Conservation (phyloP, 805 yeast species). For the Komagataella pastoris region DNA sequence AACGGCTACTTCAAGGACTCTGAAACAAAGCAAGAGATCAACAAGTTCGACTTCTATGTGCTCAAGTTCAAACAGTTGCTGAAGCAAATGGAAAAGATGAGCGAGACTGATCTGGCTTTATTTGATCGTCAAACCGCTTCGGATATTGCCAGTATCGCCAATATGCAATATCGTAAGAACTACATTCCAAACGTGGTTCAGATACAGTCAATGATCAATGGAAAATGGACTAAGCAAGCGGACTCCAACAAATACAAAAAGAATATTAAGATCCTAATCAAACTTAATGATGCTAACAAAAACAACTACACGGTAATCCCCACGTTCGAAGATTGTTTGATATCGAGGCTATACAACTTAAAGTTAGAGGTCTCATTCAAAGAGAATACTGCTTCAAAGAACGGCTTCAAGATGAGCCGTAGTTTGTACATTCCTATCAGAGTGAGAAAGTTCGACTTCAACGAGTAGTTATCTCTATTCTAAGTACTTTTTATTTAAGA, state of each 20-base stretch:
- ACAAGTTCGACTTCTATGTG: background rate
- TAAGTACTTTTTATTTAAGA: background rate
- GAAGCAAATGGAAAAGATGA: background rate
- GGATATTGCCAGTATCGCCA: background rate
- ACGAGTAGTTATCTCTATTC: background rate
- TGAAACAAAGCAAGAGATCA: background rate
- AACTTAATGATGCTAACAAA: background rate
- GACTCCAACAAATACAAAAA: background rate
- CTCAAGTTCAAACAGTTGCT: background rate
- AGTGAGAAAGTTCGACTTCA: constrained; percentile 6
- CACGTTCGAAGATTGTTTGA: constrained; percentile 47
- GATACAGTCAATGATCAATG: background rate
- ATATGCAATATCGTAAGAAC: background rate
- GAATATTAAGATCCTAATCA: background rate
- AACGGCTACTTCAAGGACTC: background rate
- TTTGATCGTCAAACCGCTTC: background rate
- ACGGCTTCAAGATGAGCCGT: background rate
- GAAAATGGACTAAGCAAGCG: background rate
- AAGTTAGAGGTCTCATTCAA: constrained; percentile 5
- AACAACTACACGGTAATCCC: constrained; percentile 34
- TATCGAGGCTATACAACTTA: constrained; percentile 41
- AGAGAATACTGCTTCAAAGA: background rate
- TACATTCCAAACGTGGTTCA: background rate
- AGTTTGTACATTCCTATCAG: constrained; percentile 4
- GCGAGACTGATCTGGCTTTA: background rate